Base-by-base conservation (phyloP, 228 moss, liverwort and hornwort genomes). In the Sphagnum fallax region DNA sequence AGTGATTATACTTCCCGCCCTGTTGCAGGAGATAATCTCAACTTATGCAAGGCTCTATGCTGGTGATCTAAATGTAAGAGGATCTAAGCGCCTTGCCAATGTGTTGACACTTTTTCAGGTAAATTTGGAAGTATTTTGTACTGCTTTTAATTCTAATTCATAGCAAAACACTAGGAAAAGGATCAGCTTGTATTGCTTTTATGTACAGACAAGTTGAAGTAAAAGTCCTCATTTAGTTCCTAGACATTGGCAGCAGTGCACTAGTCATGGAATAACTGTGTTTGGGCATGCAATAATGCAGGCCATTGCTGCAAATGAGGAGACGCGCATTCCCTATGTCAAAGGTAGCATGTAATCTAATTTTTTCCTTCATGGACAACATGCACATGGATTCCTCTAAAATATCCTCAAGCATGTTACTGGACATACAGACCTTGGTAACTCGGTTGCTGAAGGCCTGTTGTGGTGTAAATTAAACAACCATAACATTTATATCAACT, bases 91-190 rank as follows among this genome's bases (percentile, higher is more conserved):
- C 61, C 78, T 91, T 14, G 80, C 87, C 69, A 97, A 93, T 73
- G 93, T 93, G 64, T 74, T 97, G 66, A 85, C 90, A 61, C 84
- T 91, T 62, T 86, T 91, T 63, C 97, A 97, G 97, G 93, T 93
- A 74, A 48, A 13, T 16, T 49, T 52, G 4, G 50, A 48, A 51
- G 10, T 5, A 68, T 18, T 49, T n/a, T 32, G 32, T 32, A 32
- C 32, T 32, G 32, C 32, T 32, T 32, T 9, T 10, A 64, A 18
- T 10, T 64, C 16, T 18, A 11, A 4, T 18, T 64, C 16, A 9
- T 4, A 11, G 16, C 13, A 9, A 47, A 64, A 12, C 64, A 15
- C 10, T 11, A 11, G 12, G 15, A 60, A 15, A 60, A 11, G 59
- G 2, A 60, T 15, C 11, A 15, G 59, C 12, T 60, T 60, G 59